Evolutionary conservation across 805 yeast genomes (phyloP), one percentile per base, ranked within the genome.

Genomic region (Zygoascus ofunaensis): DNA sequence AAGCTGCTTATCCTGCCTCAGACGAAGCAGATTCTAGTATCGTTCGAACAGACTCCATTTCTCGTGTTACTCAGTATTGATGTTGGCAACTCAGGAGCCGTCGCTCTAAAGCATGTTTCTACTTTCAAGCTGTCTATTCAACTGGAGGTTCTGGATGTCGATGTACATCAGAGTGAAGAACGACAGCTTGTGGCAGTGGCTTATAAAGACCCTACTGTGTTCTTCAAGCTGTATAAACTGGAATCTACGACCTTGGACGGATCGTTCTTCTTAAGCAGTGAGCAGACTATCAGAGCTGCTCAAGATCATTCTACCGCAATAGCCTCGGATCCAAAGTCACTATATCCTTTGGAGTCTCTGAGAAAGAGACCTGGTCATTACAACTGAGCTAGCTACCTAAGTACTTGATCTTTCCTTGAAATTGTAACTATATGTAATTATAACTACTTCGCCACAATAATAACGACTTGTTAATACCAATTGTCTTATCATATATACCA

Each of bases 1-100:
- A 71, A 43, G 82, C 85, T 0, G 84, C 26, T n/a, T 37, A 42
- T 5, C 34, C 14, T 8, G 44, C 41, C 32, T 23, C 32, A 20
- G 33, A 39, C 21, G 45, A 37, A 21, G 44, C 39, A 2, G 36
- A 32, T 20, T 35, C 46, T 36, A 22, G 37, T 34, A 4, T 34
- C 41, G 14, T 40, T 40, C 19, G 44, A 44, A 8, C n/a, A 35
- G 23, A 19, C 26, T 2, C 34, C 33, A 8, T 32, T 37, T 8
- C 38, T 24, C 10, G 26, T 38, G 17, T 38, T 41, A 3, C 36
- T 32, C 14, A 37, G 24, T 14, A 18, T 35, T 14, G 24, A 14
- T 30, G 23, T 20, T 5, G 24, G 32, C 2, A 18, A 34, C 21
- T n/a, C n/a, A n/a, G 15, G 23, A 12, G 23, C 30, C 12, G 7